Conservation (phyloP, 108 stramenopile species). For the Aurantiochytrium sp. region DNA sequence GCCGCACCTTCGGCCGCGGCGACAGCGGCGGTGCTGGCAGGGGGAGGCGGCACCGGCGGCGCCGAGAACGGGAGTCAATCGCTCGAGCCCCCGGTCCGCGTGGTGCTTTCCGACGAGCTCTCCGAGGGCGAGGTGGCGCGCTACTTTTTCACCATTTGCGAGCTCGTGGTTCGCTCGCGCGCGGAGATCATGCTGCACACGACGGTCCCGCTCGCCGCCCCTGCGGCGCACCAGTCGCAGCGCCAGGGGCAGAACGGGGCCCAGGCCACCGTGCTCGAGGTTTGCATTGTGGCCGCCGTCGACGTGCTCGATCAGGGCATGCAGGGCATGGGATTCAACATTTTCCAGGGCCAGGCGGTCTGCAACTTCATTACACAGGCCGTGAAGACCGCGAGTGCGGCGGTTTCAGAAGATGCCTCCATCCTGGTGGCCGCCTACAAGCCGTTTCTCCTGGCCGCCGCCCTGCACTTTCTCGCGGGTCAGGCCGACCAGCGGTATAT, state of each 20-base stretch:
- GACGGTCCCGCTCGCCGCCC: background rate
- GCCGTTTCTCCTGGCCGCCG: background rate
- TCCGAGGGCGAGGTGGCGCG: background rate
- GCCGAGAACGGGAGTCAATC: background rate
- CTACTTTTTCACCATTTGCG: background rate
- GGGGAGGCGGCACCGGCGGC: too few relatives aligned
- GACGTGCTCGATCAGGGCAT: background rate
- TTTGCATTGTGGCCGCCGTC: background rate
- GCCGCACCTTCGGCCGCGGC: background rate
- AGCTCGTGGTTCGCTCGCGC: background rate
- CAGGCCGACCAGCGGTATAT: background rate
- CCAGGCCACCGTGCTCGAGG: background rate
- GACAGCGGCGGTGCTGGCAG: too few relatives aligned
- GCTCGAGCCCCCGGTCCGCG: background rate
- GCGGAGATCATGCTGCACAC: background rate
- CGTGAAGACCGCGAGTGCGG: background rate
- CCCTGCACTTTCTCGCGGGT: background rate
- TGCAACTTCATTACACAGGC: background rate
- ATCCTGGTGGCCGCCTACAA: background rate
- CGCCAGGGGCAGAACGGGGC: background rate
- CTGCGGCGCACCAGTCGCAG: too few relatives aligned
- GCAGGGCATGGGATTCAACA: background rate
- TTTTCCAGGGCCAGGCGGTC: background rate
- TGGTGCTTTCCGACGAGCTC: background rate
- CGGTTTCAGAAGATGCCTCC: background rate